Evolutionary conservation across 352 stramenopile genomes (phyloP).

Genomic region (Phytopythium montanum): DNA sequence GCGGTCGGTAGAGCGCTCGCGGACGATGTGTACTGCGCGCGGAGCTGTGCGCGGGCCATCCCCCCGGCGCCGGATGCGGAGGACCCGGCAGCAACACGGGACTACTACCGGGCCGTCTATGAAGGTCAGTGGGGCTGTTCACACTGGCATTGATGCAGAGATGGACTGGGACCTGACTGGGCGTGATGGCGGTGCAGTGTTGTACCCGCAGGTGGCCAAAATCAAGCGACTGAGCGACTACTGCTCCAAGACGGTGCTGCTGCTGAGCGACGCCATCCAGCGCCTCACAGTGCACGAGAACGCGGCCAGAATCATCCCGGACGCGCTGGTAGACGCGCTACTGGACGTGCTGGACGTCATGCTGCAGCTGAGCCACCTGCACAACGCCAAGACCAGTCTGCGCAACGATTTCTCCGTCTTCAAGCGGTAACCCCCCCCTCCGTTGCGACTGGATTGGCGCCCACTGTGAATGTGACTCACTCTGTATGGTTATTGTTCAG

Average conservation of each 20-base stretch:
- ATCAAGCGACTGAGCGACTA: constrained; percentile 53
- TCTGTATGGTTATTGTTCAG: constrained; percentile 10
- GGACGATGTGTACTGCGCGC: constrained; percentile 47
- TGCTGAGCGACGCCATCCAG: constrained; percentile 72
- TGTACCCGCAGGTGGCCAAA: constrained; percentile 58
- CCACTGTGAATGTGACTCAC: not conserved
- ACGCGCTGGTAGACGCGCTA: constrained; percentile 56
- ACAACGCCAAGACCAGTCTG: constrained; percentile 64
- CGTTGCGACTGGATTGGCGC: not conserved
- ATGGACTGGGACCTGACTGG: not conserved
- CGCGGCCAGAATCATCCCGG: constrained; percentile 53
- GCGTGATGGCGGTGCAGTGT: constrained; percentile 24
- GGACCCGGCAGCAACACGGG: constrained; percentile 18
- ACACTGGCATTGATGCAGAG: not conserved
- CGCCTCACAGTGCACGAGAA: constrained; percentile 63
- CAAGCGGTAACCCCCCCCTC: constrained; percentile 42
- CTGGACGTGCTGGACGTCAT: constrained; percentile 59
- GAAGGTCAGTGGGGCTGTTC: not conserved
- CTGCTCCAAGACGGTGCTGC: constrained; percentile 47
- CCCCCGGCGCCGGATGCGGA: constrained; percentile 23
- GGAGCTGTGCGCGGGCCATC: constrained; percentile 54
- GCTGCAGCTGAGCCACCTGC: constrained; percentile 59
- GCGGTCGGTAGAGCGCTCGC: constrained; percentile 33
- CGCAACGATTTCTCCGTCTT: constrained; percentile 76
- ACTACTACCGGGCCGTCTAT: constrained; percentile 50